Evolutionary conservation across 208 protist species (phyloP).

Genomic region (Perkinsela sp.): DNA sequence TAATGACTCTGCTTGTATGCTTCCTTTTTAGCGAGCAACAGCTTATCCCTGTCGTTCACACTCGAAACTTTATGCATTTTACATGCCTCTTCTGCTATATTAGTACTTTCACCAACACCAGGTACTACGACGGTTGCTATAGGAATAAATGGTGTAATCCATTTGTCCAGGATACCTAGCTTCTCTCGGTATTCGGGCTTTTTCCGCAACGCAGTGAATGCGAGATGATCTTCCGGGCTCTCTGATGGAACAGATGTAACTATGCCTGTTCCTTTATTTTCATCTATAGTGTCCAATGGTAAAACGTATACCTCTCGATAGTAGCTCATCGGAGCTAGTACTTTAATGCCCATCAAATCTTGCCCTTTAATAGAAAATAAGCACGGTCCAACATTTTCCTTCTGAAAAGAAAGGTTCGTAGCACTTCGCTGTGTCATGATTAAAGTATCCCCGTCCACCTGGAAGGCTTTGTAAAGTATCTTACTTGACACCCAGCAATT

Average conservation of each 20-base stretch:
- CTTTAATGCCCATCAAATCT: conserved; percentile 69
- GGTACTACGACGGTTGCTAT: conserved; percentile 84
- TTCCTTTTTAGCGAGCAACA: conserved; percentile 87
- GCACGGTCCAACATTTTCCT: conserved; percentile 27
- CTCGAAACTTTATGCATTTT: conserved; percentile 80
- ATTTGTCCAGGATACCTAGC: conserved; percentile 74
- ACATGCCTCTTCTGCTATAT: conserved; percentile 56
- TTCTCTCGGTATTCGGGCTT: conserved; percentile 73
- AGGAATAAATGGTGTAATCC: conserved; percentile 68
- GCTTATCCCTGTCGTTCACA: conserved; percentile 73
- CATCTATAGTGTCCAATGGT: conserved; percentile 87
- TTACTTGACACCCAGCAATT: conserved; percentile 96
- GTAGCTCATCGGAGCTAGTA: conserved; percentile 55
- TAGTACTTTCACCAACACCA: conserved; percentile 28
- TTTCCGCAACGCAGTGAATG: conserved; percentile 73
- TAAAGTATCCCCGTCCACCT: conserved; percentile 69
- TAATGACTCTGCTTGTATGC: conserved; percentile 93
- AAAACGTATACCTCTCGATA: conserved; percentile 81
- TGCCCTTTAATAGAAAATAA: conserved; percentile 65
- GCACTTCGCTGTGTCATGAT: conserved; percentile 77
- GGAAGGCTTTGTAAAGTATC: conserved; percentile 79
- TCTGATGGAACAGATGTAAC: conserved; percentile 92
- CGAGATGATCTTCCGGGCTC: conserved; percentile 95
- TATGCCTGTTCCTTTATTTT: conserved; percentile 88
- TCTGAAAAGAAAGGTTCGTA: conserved; percentile 83